Percentiles rank a stretch among this genome's conserved stretches.
phyloP scores from a whole-genome alignment of 306 rosid genomes.

The Prunus salicina region DNA sequence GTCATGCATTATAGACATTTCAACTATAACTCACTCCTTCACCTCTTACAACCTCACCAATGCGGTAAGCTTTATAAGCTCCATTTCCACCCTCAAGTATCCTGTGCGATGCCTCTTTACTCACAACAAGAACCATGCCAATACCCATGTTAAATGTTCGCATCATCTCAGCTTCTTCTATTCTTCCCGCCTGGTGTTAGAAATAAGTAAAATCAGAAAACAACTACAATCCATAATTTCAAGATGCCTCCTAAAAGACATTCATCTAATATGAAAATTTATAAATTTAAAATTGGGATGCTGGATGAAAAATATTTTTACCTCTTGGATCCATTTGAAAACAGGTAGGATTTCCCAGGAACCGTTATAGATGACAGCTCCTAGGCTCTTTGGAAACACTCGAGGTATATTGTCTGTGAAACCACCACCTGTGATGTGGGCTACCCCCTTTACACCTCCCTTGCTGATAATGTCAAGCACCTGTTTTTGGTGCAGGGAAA shows the following conservation, averaged over 20 bases:
- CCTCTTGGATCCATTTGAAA: conserved; percentile 94
- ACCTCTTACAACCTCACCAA: conserved; percentile 62
- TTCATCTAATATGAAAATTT: neutral
- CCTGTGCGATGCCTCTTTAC: conserved; percentile 46
- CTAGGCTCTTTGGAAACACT: conserved; percentile 80
- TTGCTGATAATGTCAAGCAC: conserved; percentile 68
- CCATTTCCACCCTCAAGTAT: conserved; percentile 41
- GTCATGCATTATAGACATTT: neutral
- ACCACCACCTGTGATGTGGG: conserved; percentile 94
- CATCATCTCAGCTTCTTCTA: conserved; percentile 71
- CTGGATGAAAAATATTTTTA: conserved; percentile 17
- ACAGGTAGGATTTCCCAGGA: conserved; percentile 76
- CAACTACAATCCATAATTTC: neutral
- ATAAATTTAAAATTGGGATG: neutral
- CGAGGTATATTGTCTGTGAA: conserved; percentile 91
- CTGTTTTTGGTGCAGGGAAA: conserved; percentile 34
- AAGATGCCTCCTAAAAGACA: neutral
- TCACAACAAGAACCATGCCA: conserved; percentile 89
- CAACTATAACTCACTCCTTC: conserved; percentile 54
- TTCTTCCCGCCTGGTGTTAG: conserved; percentile 58
- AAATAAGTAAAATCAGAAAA: neutral
- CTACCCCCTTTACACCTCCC: conserved; percentile 89
- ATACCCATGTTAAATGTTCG: conserved; percentile 90
- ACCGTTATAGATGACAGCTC: conserved; percentile 55
- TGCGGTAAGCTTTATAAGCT: conserved; percentile 40